Base-by-base conservation (phyloP, 768 basidiomycete genomes). In the Lactifluus hygrophoroides region DNA sequence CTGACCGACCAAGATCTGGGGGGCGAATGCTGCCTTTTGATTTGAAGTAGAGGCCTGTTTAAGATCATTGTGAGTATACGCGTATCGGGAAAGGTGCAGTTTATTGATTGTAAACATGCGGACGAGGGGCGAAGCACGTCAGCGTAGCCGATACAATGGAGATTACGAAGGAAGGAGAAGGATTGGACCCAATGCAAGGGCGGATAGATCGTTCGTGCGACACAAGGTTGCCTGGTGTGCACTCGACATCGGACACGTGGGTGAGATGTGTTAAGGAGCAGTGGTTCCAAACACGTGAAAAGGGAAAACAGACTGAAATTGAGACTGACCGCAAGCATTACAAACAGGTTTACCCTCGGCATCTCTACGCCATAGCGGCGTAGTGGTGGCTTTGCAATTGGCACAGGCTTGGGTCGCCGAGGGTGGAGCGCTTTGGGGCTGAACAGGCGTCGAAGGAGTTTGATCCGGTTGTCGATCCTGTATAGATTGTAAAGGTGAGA, bases 311-410 rank as follows among this genome's bases (percentile, higher is more conserved):
- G 67, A 69, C 67, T 66, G 67, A 69, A 66, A 64, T 66, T 34
- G 62, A 63, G 57, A 80, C 89, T 80, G 70, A 92, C 90, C 91
- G 72, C 91, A 93, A 51, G 88, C 87, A 71, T 93, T 93, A 76
- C 91, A 94, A 68, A 93, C 81, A 49, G 85, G 80, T 71, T 86
- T 89, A 57, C 90, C 91, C 65, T 88, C 83, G 44, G 78, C 75
- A 69, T 89, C 89, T 65, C 90, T 80, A 66, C 90, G 76, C 91
- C 91, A 93, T 27, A 92, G 80, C 35, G 90, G 90, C 56, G 89
- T 90, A 62, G 82, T 79, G 5, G 78, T 74, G n/a, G 86, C 85
- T 17, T 83, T 83, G 72, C 91, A 90, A 70, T 88, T 88, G 38
- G 82, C 76, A 69, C 88, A 90, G 56, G 69, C 48, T 35, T 61